Percentiles rank a stretch among this genome's conserved stretches.
These are phyloP conservation scores for Nakazawaea molendinolei DNA, from an alignment of 805 yeast species.

Conservation along the genomic window DNA sequence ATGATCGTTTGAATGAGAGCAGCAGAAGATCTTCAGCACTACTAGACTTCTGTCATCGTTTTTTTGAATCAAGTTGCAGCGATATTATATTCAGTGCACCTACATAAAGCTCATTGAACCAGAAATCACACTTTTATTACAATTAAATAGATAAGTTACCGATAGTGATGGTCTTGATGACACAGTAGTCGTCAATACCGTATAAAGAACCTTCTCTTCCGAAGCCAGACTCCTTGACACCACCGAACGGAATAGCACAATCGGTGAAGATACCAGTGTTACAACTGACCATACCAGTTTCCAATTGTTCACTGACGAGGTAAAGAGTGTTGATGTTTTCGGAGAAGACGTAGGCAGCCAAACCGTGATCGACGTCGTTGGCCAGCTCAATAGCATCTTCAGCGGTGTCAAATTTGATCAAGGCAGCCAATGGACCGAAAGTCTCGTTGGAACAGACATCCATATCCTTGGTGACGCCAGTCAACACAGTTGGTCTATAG, in stretches of 20 bases:
- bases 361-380: conserved; percentile 63
- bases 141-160: conserved; percentile 11
- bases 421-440: conserved; percentile 74
- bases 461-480: conserved; percentile 53
- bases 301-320: conserved; percentile 58
- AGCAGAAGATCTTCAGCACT: too few relatives aligned
- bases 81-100: too few relatives aligned
- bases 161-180: conserved; percentile 46
- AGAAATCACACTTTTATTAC: too few relatives aligned
- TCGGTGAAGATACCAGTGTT: conserved; percentile 71
- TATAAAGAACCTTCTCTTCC: conserved; percentile 77
- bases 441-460: conserved; percentile 63
- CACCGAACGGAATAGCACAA: conserved; percentile 67
- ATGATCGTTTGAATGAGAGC: too few relatives aligned
- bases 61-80: too few relatives aligned
- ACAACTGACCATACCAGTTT: conserved; percentile 78
- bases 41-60: too few relatives aligned
- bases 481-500: conserved; percentile 61
- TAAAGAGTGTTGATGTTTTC: conserved; percentile 46
- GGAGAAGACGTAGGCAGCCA: conserved; percentile 72
- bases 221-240: conserved; percentile 71
- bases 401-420: conserved; percentile 56
- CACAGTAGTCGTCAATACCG: conserved; percentile 69
- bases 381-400: conserved; percentile 59
- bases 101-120: too few relatives aligned